Percentiles rank a stretch among this genome's conserved stretches.
Conservation (phyloP, 192 early-diverging fungal genomes). For the Coemansia sp. region DNA sequence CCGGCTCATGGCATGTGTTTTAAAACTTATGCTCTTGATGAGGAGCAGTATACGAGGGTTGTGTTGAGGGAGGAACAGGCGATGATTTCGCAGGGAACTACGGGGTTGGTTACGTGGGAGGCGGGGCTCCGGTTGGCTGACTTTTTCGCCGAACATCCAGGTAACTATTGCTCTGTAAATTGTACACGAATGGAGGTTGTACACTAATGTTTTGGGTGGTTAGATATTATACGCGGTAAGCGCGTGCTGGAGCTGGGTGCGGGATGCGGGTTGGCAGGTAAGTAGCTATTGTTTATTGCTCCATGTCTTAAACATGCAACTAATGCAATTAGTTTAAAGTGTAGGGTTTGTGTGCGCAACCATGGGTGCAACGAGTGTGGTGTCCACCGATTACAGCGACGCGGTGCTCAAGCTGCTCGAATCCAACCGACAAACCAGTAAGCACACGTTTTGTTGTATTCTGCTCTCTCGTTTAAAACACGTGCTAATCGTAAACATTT, state of each 20-base stretch:
- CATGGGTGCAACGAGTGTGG: conserved; percentile 40
- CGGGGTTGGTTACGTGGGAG: conserved; percentile 66
- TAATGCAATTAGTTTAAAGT: neutral
- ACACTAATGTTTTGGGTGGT: neutral
- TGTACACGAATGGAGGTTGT: neutral
- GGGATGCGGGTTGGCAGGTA: conserved; percentile 51
- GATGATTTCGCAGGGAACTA: conserved; percentile 61
- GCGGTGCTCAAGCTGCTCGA: conserved; percentile 39
- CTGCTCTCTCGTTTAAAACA: neutral
- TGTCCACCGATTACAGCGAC: conserved; percentile 32
- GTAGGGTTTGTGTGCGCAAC: conserved; percentile 52
- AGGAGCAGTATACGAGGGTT: conserved; percentile 42
- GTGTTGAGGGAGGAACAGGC: conserved; percentile 57
- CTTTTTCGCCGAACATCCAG: conserved; percentile 53
- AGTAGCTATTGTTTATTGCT: neutral
- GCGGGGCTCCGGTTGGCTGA: conserved; percentile 58
- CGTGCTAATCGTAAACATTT: neutral
- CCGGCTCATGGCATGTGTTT: conserved; percentile 31
- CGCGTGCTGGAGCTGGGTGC: conserved; percentile 49
- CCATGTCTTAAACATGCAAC: neutral
- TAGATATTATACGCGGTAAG: conserved; percentile 49
- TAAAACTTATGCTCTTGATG: conserved; percentile 50
- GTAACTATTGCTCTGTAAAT: conserved; percentile 14
- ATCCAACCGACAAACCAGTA: conserved; percentile 34
- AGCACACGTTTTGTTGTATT: neutral